Evolutionary conservation across 2,329 filamentous ascomycete species (phyloP), one percentile per base, ranked within the genome.

Genomic region (Kalmusia sp.): DNA sequence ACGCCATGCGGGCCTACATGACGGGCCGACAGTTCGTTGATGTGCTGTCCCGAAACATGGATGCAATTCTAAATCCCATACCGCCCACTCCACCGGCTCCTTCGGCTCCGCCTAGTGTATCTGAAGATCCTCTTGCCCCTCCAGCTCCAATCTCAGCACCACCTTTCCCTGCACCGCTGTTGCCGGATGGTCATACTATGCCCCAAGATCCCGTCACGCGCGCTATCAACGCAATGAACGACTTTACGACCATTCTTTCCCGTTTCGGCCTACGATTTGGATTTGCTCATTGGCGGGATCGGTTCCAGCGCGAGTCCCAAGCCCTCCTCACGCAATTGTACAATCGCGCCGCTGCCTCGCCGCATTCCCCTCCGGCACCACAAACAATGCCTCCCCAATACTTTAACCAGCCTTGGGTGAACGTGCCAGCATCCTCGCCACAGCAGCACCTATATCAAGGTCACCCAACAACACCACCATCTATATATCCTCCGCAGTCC

Each of bases 1-100:
- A 97, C 69, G 90, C 92, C 1, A 83, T 96, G 66, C 87, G 93
- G 47, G 87, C 91, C 1, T 95, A 91, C 67, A 96, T 85, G 74
- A 83, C 85, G 1, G 83, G 82, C 14, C 77, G 78, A 38, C 81
- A 84, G 49, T 83, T 88, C 47, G 75, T 87, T 24, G 79, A 84
- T 52, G 76, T 85, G 1, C 67, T 88, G 19, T 79, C 78, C 49
- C 77, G 80, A n/a, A 80, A 82, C 61, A 77, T 79, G 34, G 80
- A 86, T 9, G 63, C 66, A 3, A 69, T 81, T 1, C 68, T 76
- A 14, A 67, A 73, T 6, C 76, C 76, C n/a, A 59, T 70, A 5
- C 74, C 74, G 30, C 77, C 77, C 1, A 69, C 74, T 43, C 74
- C 76, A 28, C 73, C 75, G 1, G 69, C 73, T 1, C 65, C 71